These are phyloP conservation scores for Nothophaeocryptopus gaeumannii DNA, from an alignment of 2,329 filamentous ascomycete genomes.

Conservation along the genomic window DNA sequence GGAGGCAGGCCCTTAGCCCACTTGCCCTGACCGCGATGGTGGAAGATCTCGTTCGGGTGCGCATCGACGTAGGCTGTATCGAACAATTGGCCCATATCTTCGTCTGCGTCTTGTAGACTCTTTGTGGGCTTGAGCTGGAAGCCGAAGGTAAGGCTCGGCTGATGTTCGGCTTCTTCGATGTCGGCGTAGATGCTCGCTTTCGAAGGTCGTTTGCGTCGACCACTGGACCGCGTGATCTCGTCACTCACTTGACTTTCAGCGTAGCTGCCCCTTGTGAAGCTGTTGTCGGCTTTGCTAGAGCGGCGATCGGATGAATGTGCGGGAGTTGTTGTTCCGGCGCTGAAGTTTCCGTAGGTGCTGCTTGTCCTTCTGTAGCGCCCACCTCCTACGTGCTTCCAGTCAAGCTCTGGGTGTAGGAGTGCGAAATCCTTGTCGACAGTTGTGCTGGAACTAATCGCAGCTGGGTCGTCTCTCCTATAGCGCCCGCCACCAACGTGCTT, in stretches of 20 bases:
- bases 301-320: constrained; percentile 21
- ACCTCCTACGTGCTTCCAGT: constrained; percentile 24
- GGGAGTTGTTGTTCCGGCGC: constrained; percentile 10
- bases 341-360: constrained; percentile 7
- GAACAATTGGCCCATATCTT: constrained; percentile 17
- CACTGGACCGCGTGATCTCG: constrained; percentile 16
- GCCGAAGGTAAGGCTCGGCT: too few species aligned
- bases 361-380: constrained; percentile 23
- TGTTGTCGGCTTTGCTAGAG: constrained; percentile 20
- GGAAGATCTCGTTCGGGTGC: constrained; percentile 28
- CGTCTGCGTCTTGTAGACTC: constrained; percentile 11
- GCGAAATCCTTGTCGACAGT: too few species aligned
- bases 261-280: background rate
- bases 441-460: too few species aligned
- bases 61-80: constrained; percentile 25
- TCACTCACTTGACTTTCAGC: constrained; percentile 16
- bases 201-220: constrained; percentile 16
- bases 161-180: constrained; percentile 5
- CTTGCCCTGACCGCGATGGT: constrained; percentile 28
- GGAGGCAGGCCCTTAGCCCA: constrained; percentile 29
- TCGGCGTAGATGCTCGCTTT: constrained; percentile 9
- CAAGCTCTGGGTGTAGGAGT: constrained; percentile 17
- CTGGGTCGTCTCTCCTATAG: too few species aligned
- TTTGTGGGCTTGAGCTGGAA: constrained; percentile 7
- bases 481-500: too few species aligned